Evolutionary conservation across 139 green algal species (phyloP).

Genomic region (Chlamydomonas sp.): DNA sequence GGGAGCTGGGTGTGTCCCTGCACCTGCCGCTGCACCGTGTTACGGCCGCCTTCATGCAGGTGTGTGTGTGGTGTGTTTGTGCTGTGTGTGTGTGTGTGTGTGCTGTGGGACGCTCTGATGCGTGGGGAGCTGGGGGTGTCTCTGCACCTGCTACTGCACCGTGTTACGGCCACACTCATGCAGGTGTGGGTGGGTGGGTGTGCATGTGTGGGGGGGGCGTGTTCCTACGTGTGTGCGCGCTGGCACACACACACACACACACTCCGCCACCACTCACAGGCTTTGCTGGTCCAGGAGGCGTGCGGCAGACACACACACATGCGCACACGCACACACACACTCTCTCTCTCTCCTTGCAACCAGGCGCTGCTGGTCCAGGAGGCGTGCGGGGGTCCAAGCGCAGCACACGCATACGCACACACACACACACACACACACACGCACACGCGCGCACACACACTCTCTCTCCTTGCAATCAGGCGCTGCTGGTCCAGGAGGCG

Average conservation of each 20-base stretch:
- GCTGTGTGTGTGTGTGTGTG: constrained; percentile 3
- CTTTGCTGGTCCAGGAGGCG: constrained; percentile 7
- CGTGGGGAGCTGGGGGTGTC: constrained; percentile 13
- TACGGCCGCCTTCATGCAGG: neutral
- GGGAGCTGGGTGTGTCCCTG: neutral
- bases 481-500: too few species aligned
- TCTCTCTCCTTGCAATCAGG: too few species aligned
- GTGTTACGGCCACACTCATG: constrained; percentile 19
- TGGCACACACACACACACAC: neutral
- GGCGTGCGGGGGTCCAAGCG: too few species aligned
- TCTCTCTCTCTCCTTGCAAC: too few species aligned
- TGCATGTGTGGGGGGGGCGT: neutral
- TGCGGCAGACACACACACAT: neutral
- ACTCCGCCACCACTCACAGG: neutral
- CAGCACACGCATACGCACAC: too few species aligned
- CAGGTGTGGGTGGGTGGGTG: neutral
- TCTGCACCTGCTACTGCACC: constrained; percentile 31
- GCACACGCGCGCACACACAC: too few species aligned
- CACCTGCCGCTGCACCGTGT: neutral
- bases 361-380: too few species aligned
- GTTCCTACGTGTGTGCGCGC: neutral
- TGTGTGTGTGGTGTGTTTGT: constrained; percentile 12
- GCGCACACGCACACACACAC: neutral
- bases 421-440: too few species aligned
- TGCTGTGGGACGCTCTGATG: constrained; percentile 21